These are phyloP conservation scores for Colletotrichum sp. DNA, from an alignment of 2,329 filamentous ascomycete species.

Conservation along the genomic window DNA sequence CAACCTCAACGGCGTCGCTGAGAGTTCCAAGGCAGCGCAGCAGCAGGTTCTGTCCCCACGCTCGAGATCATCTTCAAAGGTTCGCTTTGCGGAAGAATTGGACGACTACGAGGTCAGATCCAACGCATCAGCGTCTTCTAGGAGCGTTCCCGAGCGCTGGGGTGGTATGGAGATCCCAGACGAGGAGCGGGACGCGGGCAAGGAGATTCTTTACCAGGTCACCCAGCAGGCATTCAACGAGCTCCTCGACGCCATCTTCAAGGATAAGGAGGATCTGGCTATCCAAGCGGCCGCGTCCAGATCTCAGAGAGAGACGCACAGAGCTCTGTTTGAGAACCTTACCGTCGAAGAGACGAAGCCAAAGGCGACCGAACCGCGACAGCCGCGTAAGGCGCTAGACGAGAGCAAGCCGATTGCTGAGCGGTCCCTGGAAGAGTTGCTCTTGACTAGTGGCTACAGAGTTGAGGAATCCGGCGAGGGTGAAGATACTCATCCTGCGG, in stretches of 20 bases:
- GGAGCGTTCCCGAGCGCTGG: slow-evolving; percentile 76
- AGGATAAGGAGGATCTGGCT: slow-evolving; percentile 77
- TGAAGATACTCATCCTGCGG: neutral
- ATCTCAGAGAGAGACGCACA: slow-evolving; percentile 62
- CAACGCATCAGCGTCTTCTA: slow-evolving; percentile 75
- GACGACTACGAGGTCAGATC: slow-evolving; percentile 74
- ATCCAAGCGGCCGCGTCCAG: slow-evolving; percentile 70
- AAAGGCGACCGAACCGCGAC: slow-evolving; percentile 5
- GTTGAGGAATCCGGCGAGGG: slow-evolving; percentile 30
- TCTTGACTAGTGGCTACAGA: slow-evolving; percentile 50
- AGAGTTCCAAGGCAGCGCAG: slow-evolving; percentile 49
- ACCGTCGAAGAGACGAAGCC: slow-evolving; percentile 9
- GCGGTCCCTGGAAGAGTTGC: slow-evolving; percentile 42
- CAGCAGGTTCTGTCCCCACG: slow-evolving; percentile 49
- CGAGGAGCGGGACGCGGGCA: slow-evolving; percentile 82
- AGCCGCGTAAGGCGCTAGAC: slow-evolving; percentile 21
- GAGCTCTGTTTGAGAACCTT: slow-evolving; percentile 48
- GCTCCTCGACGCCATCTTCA: slow-evolving; percentile 86
- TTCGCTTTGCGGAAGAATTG: slow-evolving; percentile 75
- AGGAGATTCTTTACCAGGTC: slow-evolving; percentile 89
- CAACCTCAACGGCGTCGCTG: slow-evolving; percentile 38
- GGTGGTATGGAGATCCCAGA: slow-evolving; percentile 80
- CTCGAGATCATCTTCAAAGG: slow-evolving; percentile 80
- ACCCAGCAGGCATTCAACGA: slow-evolving; percentile 95
- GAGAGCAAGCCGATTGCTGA: slow-evolving; percentile 29